These are phyloP conservation scores for Clathrus columnatus DNA, from an alignment of 768 basidiomycete species.

Conservation along the genomic window DNA sequence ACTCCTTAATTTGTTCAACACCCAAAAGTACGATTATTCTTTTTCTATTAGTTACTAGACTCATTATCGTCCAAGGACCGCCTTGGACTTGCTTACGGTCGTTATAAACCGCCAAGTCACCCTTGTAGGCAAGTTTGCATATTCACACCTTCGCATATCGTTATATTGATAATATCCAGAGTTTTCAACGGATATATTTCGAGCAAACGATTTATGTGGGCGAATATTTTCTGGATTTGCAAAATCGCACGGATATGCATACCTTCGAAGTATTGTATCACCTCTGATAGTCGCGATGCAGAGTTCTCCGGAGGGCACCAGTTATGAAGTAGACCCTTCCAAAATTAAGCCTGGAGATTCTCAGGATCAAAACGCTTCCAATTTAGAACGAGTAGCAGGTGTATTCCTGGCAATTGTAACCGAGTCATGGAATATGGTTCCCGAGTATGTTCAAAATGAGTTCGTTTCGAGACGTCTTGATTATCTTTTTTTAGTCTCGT, in stretches of 20 bases:
- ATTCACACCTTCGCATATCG: neutral
- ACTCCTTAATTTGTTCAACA: conserved; percentile 79
- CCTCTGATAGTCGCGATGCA: conserved; percentile 73
- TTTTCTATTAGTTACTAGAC: neutral
- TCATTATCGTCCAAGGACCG: conserved; percentile 1
- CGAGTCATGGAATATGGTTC: neutral
- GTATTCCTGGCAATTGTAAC: neutral
- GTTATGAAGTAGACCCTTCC: conserved; percentile 69
- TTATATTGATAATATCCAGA: conserved; percentile 34
- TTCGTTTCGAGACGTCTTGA: conserved; percentile 15
- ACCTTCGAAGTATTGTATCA: conserved; percentile 69
- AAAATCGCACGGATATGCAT: conserved; percentile 84
- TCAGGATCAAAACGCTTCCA: conserved; percentile 58
- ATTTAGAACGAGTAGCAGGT: conserved; percentile 61
- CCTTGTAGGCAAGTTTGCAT: conserved; percentile 47
- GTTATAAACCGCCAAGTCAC: conserved; percentile 83
- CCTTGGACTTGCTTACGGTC: conserved; percentile 67
- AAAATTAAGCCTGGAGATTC: conserved; percentile 42
- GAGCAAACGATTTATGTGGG: conserved; percentile 83
- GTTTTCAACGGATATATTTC: conserved; percentile 73
- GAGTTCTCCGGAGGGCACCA: conserved; percentile 60
- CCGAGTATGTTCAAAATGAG: conserved; percentile 5
- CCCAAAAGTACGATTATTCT: conserved; percentile 38
- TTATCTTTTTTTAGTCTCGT: conserved; percentile 51
- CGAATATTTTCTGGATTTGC: conserved; percentile 81